Conservation (phyloP, 768 basidiomycete genomes). For the Dioszegia crocea region DNA sequence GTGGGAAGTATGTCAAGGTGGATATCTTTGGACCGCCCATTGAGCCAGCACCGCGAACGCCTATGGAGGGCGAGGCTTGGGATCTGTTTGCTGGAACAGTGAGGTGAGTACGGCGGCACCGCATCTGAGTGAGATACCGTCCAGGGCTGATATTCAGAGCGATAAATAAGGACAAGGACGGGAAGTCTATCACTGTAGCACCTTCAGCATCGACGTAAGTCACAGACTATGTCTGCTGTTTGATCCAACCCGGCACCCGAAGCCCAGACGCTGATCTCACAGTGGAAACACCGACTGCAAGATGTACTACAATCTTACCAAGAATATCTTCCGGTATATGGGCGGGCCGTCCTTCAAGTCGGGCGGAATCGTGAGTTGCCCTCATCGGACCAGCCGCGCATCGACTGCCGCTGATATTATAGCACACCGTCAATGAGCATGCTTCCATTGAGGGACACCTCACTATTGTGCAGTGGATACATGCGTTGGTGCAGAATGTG, state of each 20-base stretch:
- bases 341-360: constrained; percentile 21
- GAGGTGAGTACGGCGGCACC: constrained; percentile 37
- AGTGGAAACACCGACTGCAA: constrained; percentile 45
- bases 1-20: constrained; percentile 26
- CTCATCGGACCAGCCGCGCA: too few relatives aligned
- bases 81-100: constrained; percentile 46
- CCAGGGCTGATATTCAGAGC: constrained; percentile 20
- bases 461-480: constrained; percentile 42
- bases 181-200: constrained; percentile 34
- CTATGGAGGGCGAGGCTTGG: constrained; percentile 37
- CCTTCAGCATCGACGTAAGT: constrained; percentile 41
- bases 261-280: background rate
- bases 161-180: constrained; percentile 31
- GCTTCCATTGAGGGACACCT: constrained; percentile 37
- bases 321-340: constrained; percentile 47
- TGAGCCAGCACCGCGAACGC: constrained; percentile 43
- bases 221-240: background rate
- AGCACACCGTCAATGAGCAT: constrained; percentile 50
- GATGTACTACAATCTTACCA: constrained; percentile 46
- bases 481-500: constrained; percentile 42
- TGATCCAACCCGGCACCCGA: too few relatives aligned
- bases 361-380: constrained; percentile 14
- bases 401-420: background rate
- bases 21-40: constrained; percentile 37
- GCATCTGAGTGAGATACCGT: too few relatives aligned